Percentiles rank a stretch among this genome's conserved stretches.
phyloP scores from a whole-genome alignment of 2,329 filamentous ascomycete genomes.

The Exophiala phaeomuriformis region DNA sequence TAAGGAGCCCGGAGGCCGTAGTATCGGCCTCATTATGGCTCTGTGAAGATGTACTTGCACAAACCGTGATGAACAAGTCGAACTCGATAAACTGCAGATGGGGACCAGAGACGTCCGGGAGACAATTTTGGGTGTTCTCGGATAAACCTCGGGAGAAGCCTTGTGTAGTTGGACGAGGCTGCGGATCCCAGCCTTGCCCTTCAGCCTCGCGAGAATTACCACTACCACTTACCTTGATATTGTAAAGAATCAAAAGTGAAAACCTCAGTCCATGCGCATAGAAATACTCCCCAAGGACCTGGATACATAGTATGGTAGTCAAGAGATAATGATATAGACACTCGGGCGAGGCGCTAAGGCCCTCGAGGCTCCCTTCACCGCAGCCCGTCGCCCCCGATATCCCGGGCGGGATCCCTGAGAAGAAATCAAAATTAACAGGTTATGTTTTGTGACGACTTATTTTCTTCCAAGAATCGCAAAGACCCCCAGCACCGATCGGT shows the following conservation, averaged over 20 bases:
- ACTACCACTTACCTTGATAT: background rate
- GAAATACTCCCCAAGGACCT: too few species aligned
- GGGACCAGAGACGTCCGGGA: background rate
- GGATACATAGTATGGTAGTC: too few species aligned
- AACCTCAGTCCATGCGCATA: too few species aligned
- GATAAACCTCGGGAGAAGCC: conserved; percentile 7
- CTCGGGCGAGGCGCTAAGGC: background rate
- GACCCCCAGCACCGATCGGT: background rate
- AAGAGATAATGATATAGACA: too few species aligned
- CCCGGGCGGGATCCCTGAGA: background rate
- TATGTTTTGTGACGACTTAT: background rate
- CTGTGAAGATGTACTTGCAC: background rate
- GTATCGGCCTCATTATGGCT: conserved; percentile 11
- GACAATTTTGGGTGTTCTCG: conserved; percentile 1
- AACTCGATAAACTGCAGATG: background rate
- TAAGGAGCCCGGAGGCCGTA: conserved; percentile 13
- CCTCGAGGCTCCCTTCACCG: background rate
- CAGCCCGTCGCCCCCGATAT: background rate
- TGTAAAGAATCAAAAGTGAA: too few species aligned
- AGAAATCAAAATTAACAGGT: background rate
- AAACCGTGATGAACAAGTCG: background rate
- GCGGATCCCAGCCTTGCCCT: background rate
- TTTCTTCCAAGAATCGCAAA: background rate
- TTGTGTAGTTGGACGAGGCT: background rate
- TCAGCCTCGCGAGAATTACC: background rate